These are phyloP conservation scores for Lepiota subincarnata DNA, from an alignment of 768 basidiomycete genomes.

Conservation along the genomic window DNA sequence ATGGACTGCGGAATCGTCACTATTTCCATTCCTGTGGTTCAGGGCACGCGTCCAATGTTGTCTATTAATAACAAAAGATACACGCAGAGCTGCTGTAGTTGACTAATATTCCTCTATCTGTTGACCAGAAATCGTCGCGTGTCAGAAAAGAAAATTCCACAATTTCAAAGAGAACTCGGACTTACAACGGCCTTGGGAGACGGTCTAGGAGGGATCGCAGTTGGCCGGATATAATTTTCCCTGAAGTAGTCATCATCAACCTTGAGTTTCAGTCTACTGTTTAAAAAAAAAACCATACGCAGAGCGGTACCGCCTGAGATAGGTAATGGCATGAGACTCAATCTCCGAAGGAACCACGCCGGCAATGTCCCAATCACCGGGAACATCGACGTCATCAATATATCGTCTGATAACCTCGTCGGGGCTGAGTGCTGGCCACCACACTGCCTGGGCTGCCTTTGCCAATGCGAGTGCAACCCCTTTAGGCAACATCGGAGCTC, in stretches of 20 bases:
- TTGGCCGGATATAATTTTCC: conserved; percentile 66
- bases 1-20: conserved; percentile 6
- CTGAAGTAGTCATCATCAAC: conserved; percentile 25
- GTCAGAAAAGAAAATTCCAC: conserved; percentile 2
- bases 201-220: conserved; percentile 56
- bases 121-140: conserved; percentile 1
- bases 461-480: conserved; percentile 60
- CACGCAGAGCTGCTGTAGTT: conserved; percentile 3
- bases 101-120: conserved; percentile 27
- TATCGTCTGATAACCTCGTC: conserved; percentile 89
- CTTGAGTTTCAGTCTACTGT: conserved; percentile 4
- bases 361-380: conserved; percentile 80
- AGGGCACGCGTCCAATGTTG: conserved; percentile 1
- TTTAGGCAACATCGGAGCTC: conserved; percentile 76
- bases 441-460: conserved; percentile 57
- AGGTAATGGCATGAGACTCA: conserved; percentile 83
- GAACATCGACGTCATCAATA: conserved; percentile 72
- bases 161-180: conserved; percentile 15
- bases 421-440: conserved; percentile 91
- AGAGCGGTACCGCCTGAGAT: conserved; percentile 84
- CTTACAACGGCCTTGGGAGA: conserved; percentile 26
- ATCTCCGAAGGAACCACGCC: conserved; percentile 80
- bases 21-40: not conserved
- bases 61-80: conserved; percentile 13
- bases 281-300: conserved; percentile 57